Percentiles rank a stretch among this genome's conserved stretches.
Evolutionary conservation across 2,329 filamentous ascomycete species (phyloP).

Genomic region (Aspergillus thermomutatus): DNA sequence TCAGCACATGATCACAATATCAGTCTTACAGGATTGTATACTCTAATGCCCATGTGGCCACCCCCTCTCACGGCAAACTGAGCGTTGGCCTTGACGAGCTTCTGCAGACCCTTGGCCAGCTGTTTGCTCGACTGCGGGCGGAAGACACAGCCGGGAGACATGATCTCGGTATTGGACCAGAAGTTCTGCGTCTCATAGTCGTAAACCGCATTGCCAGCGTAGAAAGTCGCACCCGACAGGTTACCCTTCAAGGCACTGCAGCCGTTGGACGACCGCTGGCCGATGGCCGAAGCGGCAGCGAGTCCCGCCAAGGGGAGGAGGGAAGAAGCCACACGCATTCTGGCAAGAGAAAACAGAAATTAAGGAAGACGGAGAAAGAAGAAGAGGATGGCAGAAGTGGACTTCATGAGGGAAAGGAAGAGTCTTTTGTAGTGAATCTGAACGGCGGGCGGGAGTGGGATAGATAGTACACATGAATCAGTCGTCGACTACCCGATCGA

Average conservation of each 20-base stretch:
- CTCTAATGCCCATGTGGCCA: conserved; percentile 33
- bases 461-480: too few species aligned
- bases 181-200: conserved; percentile 30
- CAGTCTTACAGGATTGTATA: too few species aligned
- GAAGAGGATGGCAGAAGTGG: too few species aligned
- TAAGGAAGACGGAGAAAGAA: too few species aligned
- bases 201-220: conserved; percentile 22
- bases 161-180: conserved; percentile 36
- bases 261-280: conserved; percentile 5
- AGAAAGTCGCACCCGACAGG: conserved; percentile 22
- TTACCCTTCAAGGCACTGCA: conserved; percentile 15
- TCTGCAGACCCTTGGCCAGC: conserved; percentile 21
- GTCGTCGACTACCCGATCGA: too few species aligned
- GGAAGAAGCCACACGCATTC: conserved; percentile 19
- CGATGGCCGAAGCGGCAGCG: conserved; percentile 1
- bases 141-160: conserved; percentile 33
- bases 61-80: conserved; percentile 33
- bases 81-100: conserved; percentile 19
- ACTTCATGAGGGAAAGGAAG: too few species aligned
- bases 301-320: conserved; percentile 14
- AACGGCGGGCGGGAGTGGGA: too few species aligned
- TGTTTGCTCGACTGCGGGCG: conserved; percentile 26
- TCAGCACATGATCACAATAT: too few species aligned
- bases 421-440: too few species aligned
- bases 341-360: conserved; percentile 2